Evolutionary conservation across 805 yeast genomes (phyloP), one percentile per base, ranked within the genome.

Genomic region (Spathaspora hagerdaliae): DNA sequence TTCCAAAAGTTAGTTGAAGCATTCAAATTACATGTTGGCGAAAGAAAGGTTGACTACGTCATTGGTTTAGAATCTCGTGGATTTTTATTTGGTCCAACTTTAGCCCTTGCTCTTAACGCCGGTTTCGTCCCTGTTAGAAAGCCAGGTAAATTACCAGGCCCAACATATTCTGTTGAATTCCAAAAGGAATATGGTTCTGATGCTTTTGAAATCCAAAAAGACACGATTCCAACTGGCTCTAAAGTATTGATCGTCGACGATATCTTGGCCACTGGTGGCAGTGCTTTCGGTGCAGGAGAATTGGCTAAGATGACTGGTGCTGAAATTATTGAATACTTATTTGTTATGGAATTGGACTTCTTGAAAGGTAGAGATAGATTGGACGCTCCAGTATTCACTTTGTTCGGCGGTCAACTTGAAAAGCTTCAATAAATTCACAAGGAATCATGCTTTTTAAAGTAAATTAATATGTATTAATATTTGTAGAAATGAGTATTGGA

Each of bases 41-140:
- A 73, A 49, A 73, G 72, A 49, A 79, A 83, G 53, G 81, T 95
- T 51, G 97, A 94, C 61, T 92, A 85, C 61, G 77, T 94, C 49
- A 89, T 94, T 42, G 99, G 98, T 39, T 78, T 94, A 54, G 99
- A 94, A 68, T 87, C 97, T 41, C 84, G 99, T 68, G 99, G 99
- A 3, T 94, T 94, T 65, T 74, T 94, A 47, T 92, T 94, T 59
- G 99, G 98, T 11, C 99, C 99, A 38, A 74, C 98, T 32, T 75
- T 94, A 55, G 99, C 99, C 7, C 76, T 94, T 52, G 92, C 87
- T 45, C 67, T 94, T 47, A 83, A 84, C 51, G 91, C 92, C 33
- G 95, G 97, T 8, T 94, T 94, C 58, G 86, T 92, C 43, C 98
- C 99, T 24, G 85, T 94, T 38, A 87, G 99, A 77, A 94, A 94